Percentiles rank a stretch among this genome's conserved stretches.
phyloP scores from a whole-genome alignment of 352 stramenopile genomes.

The Paralagenidium karlingii region DNA sequence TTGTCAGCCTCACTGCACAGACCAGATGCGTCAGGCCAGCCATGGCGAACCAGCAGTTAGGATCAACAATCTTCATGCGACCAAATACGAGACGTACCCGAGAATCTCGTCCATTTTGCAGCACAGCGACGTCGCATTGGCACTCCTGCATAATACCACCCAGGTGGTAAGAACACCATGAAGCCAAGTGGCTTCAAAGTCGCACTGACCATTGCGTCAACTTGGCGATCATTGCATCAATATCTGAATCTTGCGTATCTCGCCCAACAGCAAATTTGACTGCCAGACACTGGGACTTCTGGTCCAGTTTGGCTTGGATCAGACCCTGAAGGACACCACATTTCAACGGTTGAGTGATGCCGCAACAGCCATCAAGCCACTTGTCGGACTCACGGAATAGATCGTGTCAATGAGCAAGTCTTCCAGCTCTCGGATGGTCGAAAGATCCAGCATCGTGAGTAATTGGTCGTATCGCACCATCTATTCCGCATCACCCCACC shows the following conservation, averaged over 20 bases:
- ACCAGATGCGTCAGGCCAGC: no score
- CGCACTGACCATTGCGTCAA: slow-evolving; percentile 52
- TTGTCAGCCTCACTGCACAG: no score
- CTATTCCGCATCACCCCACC: slow-evolving; percentile 18
- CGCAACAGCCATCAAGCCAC: neutral
- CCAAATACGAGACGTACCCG: no score
- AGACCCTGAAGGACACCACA: slow-evolving; percentile 45
- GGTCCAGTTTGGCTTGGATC: slow-evolving; percentile 85
- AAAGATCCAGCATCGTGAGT: slow-evolving; percentile 61
- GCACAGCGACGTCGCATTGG: no score
- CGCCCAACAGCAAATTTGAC: slow-evolving; percentile 84
- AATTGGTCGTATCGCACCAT: slow-evolving; percentile 76
- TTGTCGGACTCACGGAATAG: slow-evolving; percentile 52
- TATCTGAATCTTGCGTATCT: slow-evolving; percentile 73
- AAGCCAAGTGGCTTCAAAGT: neutral
- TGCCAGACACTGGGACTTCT: slow-evolving; percentile 67
- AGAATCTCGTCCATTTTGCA: no score
- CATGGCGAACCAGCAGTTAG: no score
- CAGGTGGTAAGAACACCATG: no score
- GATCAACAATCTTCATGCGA: no score
- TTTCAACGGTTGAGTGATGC: neutral
- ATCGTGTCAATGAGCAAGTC: slow-evolving; percentile 90
- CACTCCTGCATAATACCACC: no score
- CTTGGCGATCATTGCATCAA: slow-evolving; percentile 83
- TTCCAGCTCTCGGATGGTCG: slow-evolving; percentile 80